Evolutionary conservation across 176 grass and related monocot species (phyloP), one percentile per base, ranked within the genome.

Genomic region (Pontederia crassipes): DNA sequence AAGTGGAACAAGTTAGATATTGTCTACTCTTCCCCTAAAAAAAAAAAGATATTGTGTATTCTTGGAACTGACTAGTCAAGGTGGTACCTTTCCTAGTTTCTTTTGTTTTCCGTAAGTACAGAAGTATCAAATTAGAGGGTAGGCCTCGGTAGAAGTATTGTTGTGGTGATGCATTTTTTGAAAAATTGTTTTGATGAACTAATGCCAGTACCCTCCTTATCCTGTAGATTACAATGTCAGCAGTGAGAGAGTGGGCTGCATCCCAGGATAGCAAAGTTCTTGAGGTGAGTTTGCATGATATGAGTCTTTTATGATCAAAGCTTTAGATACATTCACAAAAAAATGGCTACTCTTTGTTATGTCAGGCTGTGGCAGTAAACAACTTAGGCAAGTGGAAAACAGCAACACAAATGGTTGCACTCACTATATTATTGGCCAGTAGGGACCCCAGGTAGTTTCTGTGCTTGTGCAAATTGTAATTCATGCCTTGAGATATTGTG

Each of bases 321-420:
- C 47, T 54, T 8, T 64, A 10, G 15, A 20, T 4, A 28, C 15
- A 46, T 48, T 12, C 15, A 24, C 20, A 24, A 17, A 46, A 24
- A n/a, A 12, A 46, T 15, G 51, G 8, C 17, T 55, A 12, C 17
- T 8, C 17, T 16, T 17, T 17, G 4, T 62, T 16, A 48, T 64
- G 48, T 74, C 66, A 93, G 94, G 94, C 88, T 64, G 88, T 98
- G 60, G 94, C 94, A 66, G 94, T 92, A 65, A 98, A 86, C 69
- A 92, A 86, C 52, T 76, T 92, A 47, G 82, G 94, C 54, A 98
- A 98, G 55, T 98, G 94, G 94, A 98, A 98, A 65, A 98, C 84
- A 18, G 85, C 94, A 0, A 79, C 88, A 12, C 88, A 98, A 76
- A 98, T 98, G 94, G 86, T 65, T 62, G 87, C 88, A 64, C 67